These are phyloP conservation scores for Chaetomium sp. DNA, from an alignment of 2,329 filamentous ascomycete species.

Conservation along the genomic window DNA sequence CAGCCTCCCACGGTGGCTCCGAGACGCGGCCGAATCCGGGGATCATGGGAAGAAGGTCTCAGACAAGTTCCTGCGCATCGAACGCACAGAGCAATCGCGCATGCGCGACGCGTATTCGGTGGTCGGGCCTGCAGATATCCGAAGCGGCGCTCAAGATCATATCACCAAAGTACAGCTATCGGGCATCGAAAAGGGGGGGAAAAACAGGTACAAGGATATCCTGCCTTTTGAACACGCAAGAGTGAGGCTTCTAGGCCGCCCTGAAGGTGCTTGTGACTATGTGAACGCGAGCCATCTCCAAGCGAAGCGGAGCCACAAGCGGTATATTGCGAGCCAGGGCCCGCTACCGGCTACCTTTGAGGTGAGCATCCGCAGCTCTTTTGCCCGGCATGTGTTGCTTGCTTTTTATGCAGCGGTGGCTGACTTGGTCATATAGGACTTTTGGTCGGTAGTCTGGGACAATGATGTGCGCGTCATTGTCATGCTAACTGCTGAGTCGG, in stretches of 20 bases:
- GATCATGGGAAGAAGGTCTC: constrained; percentile 81
- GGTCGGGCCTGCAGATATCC: constrained; percentile 48
- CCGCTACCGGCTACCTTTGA: constrained; percentile 90
- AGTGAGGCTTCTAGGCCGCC: constrained; percentile 73
- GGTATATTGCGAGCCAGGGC: constrained; percentile 94
- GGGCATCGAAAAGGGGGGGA: constrained; percentile 89
- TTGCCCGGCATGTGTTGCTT: not conserved
- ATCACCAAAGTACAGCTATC: constrained; percentile 68
- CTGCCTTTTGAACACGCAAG: constrained; percentile 93
- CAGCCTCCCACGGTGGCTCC: constrained; percentile 75
- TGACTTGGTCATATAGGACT: constrained; percentile 65
- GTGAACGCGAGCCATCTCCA: constrained; percentile 91
- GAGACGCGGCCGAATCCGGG: constrained; percentile 62
- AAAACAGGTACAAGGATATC: constrained; percentile 98
- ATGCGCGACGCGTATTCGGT: constrained; percentile 77
- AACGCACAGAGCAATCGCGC: constrained; percentile 82
- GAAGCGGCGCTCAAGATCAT: constrained; percentile 29
- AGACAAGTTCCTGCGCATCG: constrained; percentile 80
- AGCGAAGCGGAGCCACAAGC: constrained; percentile 79
- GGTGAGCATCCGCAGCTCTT: constrained; percentile 54
- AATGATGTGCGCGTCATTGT: constrained; percentile 93
- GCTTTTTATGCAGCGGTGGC: constrained; percentile 14
- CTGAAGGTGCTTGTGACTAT: constrained; percentile 78
- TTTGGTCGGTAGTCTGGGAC: constrained; percentile 98
- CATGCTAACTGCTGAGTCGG: constrained; percentile 92